phyloP scores from a whole-genome alignment of 2,329 filamentous ascomycete genomes.

The Trichoderma cornu-damae region DNA sequence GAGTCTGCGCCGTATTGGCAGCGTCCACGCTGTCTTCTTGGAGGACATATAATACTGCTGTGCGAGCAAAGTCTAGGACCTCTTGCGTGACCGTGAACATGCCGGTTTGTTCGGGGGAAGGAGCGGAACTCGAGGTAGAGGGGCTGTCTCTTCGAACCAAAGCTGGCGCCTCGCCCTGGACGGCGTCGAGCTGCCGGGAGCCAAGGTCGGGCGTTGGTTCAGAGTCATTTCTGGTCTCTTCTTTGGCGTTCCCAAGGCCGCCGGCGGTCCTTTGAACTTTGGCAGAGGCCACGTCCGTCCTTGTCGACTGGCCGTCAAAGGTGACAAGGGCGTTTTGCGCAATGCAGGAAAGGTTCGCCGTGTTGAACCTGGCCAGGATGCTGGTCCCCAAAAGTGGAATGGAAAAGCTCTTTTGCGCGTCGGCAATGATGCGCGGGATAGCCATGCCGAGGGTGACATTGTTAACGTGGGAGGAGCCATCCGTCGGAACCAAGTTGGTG shows the following conservation, averaged over 20 bases:
- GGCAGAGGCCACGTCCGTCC: constrained; percentile 30
- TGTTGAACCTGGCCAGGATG: constrained; percentile 72
- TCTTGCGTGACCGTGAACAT: constrained; percentile 49
- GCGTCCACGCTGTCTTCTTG: constrained; percentile 48
- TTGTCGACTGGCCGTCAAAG: constrained; percentile 58
- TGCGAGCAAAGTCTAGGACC: constrained; percentile 58
- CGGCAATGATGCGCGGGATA: constrained; percentile 67
- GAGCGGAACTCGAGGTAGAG: not conserved
- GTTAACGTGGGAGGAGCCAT: constrained; percentile 36
- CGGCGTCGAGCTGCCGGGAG: not conserved
- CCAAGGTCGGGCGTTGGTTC: not conserved
- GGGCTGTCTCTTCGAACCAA: not conserved
- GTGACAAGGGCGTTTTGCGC: constrained; percentile 84
- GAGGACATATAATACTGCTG: constrained; percentile 57
- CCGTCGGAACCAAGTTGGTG: constrained; percentile 40
- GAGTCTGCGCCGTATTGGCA: constrained; percentile 50
- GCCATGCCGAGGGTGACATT: constrained; percentile 79
- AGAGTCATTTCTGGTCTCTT: not conserved
- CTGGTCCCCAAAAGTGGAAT: constrained; percentile 66
- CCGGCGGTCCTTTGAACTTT: constrained; percentile 27
- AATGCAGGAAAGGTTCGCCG: constrained; percentile 70
- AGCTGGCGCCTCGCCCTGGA: not conserved
- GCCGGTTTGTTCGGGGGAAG: constrained; percentile 1
- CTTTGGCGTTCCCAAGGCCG: not conserved
- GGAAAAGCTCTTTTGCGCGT: constrained; percentile 63